Evolutionary conservation across 2,329 filamentous ascomycete species (phyloP).

Genomic region (Trichoderma pleuroti): DNA sequence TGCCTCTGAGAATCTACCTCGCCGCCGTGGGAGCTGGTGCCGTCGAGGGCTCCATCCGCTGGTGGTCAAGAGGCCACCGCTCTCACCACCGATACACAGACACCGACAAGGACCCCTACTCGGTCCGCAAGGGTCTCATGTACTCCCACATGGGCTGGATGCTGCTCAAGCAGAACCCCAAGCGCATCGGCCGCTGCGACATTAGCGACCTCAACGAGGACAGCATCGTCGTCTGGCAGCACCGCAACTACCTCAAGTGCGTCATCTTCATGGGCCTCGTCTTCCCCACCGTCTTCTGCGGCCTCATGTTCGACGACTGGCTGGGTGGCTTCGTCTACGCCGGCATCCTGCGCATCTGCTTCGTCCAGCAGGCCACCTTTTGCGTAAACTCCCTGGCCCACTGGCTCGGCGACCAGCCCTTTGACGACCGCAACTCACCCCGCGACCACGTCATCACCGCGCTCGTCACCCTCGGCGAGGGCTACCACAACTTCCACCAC

Average conservation of each 20-base stretch:
- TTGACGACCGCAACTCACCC: slow-evolving; percentile 88
- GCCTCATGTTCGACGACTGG: slow-evolving; percentile 78
- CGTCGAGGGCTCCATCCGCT: slow-evolving; percentile 80
- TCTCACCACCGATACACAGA: slow-evolving; percentile 91
- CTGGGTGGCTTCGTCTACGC: slow-evolving; percentile 78
- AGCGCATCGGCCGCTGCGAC: slow-evolving; percentile 81
- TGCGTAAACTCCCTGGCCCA: slow-evolving; percentile 89
- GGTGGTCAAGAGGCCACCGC: slow-evolving; percentile 85
- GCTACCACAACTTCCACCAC: slow-evolving; percentile 95
- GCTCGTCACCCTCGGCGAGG: slow-evolving; percentile 79
- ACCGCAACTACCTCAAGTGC: slow-evolving; percentile 79
- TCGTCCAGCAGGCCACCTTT: slow-evolving; percentile 89
- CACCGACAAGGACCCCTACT: slow-evolving; percentile 89
- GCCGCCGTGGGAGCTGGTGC: slow-evolving; percentile 78
- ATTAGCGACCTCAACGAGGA: slow-evolving; percentile 87
- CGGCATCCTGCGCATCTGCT: slow-evolving; percentile 81
- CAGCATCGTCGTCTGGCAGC: slow-evolving; percentile 80
- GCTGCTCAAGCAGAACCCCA: slow-evolving; percentile 90
- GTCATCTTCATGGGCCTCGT: slow-evolving; percentile 73
- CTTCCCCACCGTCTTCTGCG: slow-evolving; percentile 72
- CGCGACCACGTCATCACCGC: slow-evolving; percentile 85
- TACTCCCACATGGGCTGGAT: slow-evolving; percentile 84
- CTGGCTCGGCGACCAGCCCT: slow-evolving; percentile 89
- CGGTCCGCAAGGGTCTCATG: slow-evolving; percentile 79
- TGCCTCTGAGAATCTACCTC: slow-evolving; percentile 77